Conservation (phyloP, 2,329 filamentous ascomycete genomes). For the Colletotrichum musicola region DNA sequence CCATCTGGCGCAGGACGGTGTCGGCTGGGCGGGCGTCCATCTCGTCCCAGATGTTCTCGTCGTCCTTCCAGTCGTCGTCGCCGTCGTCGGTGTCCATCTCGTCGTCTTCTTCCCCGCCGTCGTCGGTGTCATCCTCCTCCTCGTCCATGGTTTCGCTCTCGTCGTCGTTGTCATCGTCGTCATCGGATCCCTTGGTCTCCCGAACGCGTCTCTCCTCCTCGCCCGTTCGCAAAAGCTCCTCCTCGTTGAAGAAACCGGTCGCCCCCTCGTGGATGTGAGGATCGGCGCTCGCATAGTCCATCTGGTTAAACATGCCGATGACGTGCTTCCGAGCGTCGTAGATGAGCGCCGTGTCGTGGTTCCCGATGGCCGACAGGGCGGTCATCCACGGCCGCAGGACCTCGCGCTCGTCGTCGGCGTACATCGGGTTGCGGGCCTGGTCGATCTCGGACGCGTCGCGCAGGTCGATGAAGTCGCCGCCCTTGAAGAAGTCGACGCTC, state of each 20-base stretch:
- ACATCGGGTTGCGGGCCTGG: conserved; percentile 39
- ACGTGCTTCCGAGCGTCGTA: conserved; percentile 45
- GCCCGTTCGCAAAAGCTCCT: not conserved
- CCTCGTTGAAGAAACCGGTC: not conserved
- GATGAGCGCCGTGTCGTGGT: conserved; percentile 43
- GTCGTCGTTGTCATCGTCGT: not conserved
- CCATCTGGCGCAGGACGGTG: conserved; percentile 34
- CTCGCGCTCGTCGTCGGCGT: conserved; percentile 39
- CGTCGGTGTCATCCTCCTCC: not conserved
- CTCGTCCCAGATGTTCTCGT: conserved; percentile 16
- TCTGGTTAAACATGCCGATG: conserved; percentile 42
- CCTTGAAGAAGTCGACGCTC: not conserved
- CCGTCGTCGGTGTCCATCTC: not conserved
- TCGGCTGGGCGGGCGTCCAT: conserved; percentile 27
- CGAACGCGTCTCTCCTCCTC: not conserved
- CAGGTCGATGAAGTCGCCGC: not conserved
- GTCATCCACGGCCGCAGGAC: conserved; percentile 48
- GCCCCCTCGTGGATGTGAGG: not conserved
- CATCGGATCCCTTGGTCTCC: not conserved
- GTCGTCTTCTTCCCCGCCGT: not conserved
- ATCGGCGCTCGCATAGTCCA: conserved; percentile 26
- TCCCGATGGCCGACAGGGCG: conserved; percentile 43
- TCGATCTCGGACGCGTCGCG: conserved; percentile 36
- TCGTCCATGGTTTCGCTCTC: not conserved
- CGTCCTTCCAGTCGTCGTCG: not conserved